Conservation (phyloP, 164 flowering plant genomes). For the Aristolochia contorta region DNA sequence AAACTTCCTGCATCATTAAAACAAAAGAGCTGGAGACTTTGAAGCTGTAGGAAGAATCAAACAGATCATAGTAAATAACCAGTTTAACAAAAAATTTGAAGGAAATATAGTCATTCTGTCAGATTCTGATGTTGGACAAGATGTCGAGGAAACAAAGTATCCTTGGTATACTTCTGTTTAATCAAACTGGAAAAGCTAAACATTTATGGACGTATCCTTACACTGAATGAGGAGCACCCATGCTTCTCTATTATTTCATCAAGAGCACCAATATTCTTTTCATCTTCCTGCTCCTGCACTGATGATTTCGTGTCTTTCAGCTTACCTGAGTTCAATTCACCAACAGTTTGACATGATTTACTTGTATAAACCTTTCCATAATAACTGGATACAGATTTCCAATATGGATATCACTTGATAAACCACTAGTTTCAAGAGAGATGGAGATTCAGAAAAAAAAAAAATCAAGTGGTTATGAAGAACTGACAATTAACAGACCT, state of each 20-base stretch:
- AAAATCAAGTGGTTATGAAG: background rate
- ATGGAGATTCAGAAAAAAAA: background rate
- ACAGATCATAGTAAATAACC: background rate
- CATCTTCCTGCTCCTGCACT: constrained; percentile 38
- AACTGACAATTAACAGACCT: constrained; percentile 27
- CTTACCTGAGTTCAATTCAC: background rate
- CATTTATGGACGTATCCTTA: constrained; percentile 19
- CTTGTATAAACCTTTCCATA: background rate
- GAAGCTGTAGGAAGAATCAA: background rate
- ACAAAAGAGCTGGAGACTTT: background rate
- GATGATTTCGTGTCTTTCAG: background rate
- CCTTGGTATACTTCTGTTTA: too few species aligned
- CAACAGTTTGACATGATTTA: constrained; percentile 1
- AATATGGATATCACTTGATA: background rate
- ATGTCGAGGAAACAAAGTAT: background rate
- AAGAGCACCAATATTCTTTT: constrained; percentile 35
- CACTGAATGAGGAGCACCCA: constrained; percentile 42
- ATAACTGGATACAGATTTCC: background rate
- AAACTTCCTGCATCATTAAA: constrained; percentile 39
- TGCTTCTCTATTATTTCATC: constrained; percentile 76
- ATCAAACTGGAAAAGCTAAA: background rate
- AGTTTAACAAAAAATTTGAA: background rate
- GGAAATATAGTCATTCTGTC: background rate
- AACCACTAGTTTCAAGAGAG: background rate
- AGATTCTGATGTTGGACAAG: background rate